These are phyloP conservation scores for Avena sativa DNA, from an alignment of 176 grass and related monocot genomes.

Conservation along the genomic window DNA sequence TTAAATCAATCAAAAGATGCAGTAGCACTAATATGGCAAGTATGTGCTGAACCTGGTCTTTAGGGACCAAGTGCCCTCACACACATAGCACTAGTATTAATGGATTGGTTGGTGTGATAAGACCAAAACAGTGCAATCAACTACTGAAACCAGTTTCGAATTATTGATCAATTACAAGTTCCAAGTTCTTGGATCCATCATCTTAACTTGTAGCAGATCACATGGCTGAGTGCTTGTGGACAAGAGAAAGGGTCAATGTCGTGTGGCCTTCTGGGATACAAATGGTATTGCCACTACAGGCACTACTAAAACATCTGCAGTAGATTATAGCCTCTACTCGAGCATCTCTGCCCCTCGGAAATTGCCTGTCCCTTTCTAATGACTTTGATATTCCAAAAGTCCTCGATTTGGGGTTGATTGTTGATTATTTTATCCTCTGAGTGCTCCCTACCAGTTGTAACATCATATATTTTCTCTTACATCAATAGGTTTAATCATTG, in stretches of 20 bases:
- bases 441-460: constrained; percentile 25
- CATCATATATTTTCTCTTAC: constrained; percentile 4
- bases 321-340: constrained; percentile 29
- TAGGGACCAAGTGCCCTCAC: constrained; percentile 1
- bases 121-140: constrained; percentile 14
- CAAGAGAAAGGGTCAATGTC: constrained; percentile 27
- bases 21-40: neutral
- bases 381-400: constrained; percentile 1
- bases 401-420: constrained; percentile 20
- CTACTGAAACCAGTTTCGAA: neutral
- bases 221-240: constrained; percentile 12
- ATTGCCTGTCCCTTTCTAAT: constrained; percentile 51
- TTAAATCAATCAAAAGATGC: neutral
- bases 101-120: constrained; percentile 6
- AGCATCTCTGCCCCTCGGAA: constrained; percentile 39
- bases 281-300: constrained; percentile 42
- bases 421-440: constrained; percentile 37
- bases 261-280: constrained; percentile 36
- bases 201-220: constrained; percentile 10
- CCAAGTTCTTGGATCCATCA: constrained; percentile 32
- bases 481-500: constrained; percentile 22
- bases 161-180: constrained; percentile 7
- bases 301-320: constrained; percentile 25
- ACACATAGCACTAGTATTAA: neutral
- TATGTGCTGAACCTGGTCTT: constrained; percentile 19